A percentile compares a stretch with the other conserved stretches of the same genome.
These are phyloP conservation scores for Fragaria iinumae DNA, from an alignment of 306 rosid genomes.

Conservation along the genomic window DNA sequence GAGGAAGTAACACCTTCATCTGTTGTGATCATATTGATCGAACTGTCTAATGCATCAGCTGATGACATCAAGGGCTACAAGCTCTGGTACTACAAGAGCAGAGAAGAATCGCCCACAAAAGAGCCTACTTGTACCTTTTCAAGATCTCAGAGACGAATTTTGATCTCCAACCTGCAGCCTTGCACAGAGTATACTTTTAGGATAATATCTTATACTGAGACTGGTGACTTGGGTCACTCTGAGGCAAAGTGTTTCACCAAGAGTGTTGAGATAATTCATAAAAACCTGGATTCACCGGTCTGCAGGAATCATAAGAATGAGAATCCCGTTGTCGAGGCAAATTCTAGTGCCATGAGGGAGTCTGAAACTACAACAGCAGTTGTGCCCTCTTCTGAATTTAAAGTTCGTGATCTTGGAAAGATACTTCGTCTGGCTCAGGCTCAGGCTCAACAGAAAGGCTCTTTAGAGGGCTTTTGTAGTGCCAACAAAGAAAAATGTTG, in stretches of 20 bases:
- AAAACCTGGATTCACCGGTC: slow-evolving; percentile 38
- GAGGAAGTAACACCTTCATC: slow-evolving; percentile 81
- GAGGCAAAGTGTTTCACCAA: slow-evolving; percentile 95
- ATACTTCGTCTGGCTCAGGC: slow-evolving; percentile 72
- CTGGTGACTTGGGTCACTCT: slow-evolving; percentile 91
- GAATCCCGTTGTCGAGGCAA: slow-evolving; percentile 39
- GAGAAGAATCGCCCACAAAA: slow-evolving; percentile 59
- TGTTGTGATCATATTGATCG: slow-evolving; percentile 76
- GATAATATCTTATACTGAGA: slow-evolving; percentile 68
- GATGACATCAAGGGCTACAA: slow-evolving; percentile 77
- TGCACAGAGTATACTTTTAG: slow-evolving; percentile 92
- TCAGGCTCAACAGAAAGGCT: slow-evolving; percentile 82
- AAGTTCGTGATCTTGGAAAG: slow-evolving; percentile 94
- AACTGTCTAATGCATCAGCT: slow-evolving; percentile 56
- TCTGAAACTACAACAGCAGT: slow-evolving; percentile 43
- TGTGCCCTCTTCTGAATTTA: slow-evolving; percentile 60
- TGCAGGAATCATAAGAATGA: slow-evolving; percentile 44
- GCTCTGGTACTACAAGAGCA: slow-evolving; percentile 87
- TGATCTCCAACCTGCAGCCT: slow-evolving; percentile 81
- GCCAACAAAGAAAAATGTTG: slow-evolving; percentile 69
- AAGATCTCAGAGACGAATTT: slow-evolving; percentile 79
- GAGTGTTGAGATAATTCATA: slow-evolving; percentile 78
- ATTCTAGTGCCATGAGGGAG: slow-evolving; percentile 53
- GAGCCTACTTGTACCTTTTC: slow-evolving; percentile 89
- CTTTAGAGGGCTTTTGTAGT: slow-evolving; percentile 69